Evolutionary conservation across 192 early-diverging fungal genomes (phyloP).

Genomic region (Coemansia sp.): DNA sequence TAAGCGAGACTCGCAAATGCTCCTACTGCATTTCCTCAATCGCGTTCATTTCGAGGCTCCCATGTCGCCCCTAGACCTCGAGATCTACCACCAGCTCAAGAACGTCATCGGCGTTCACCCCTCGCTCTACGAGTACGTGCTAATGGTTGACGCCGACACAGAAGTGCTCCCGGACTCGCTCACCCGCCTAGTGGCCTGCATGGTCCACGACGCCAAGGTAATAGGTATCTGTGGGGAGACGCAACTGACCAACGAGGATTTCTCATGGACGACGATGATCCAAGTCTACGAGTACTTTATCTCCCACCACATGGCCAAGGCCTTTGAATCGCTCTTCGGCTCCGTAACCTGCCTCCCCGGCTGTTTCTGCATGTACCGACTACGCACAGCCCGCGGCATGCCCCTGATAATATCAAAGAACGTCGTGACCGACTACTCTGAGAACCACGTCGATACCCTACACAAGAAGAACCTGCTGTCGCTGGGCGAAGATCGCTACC

Average conservation of each 20-base stretch:
- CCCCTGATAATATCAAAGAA: slow-evolving; percentile 85
- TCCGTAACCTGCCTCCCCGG: slow-evolving; percentile 98
- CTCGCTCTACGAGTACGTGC: slow-evolving; percentile 95
- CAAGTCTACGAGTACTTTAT: slow-evolving; percentile 99
- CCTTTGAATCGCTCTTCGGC: slow-evolving; percentile 97
- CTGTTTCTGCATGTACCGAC: slow-evolving; percentile 99
- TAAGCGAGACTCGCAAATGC: slow-evolving; percentile 98
- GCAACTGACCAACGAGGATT: slow-evolving; percentile 87
- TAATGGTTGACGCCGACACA: slow-evolving; percentile 99
- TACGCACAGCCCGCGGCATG: slow-evolving; percentile 84
- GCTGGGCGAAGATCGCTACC: slow-evolving; percentile 99
- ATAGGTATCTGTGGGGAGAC: slow-evolving; percentile 98
- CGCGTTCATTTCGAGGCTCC: slow-evolving; percentile 90
- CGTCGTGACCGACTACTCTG: slow-evolving; percentile 88
- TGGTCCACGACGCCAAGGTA: slow-evolving; percentile 90
- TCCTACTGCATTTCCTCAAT: slow-evolving; percentile 96
- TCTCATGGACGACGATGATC: slow-evolving; percentile 97
- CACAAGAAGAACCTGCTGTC: slow-evolving; percentile 99
- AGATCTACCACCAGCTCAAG: slow-evolving; percentile 99
- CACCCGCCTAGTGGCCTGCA: slow-evolving; percentile 92
- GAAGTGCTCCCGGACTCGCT: slow-evolving; percentile 89
- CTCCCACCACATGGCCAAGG: slow-evolving; percentile 94
- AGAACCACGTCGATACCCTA: slow-evolving; percentile 93
- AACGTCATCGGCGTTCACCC: slow-evolving; percentile 99
- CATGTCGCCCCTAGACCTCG: slow-evolving; percentile 95